Evolutionary conservation across 352 stramenopile species (phyloP).

Genomic region (Plasmopara viticola): DNA sequence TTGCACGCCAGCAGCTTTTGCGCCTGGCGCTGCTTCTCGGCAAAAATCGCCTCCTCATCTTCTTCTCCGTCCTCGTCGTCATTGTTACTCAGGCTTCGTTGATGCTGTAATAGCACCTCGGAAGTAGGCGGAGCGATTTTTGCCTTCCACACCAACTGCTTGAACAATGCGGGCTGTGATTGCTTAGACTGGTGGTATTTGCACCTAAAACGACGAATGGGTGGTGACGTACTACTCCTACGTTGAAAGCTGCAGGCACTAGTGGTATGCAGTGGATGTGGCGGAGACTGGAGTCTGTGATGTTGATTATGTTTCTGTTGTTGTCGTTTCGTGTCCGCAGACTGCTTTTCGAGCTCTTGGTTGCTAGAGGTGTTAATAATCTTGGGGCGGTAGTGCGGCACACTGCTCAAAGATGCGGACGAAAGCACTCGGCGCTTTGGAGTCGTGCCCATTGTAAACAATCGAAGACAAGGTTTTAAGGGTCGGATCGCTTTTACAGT

Average conservation of each 20-base stretch:
- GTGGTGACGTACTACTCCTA: constrained; percentile 9
- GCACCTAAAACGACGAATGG: not conserved
- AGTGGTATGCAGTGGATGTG: not conserved
- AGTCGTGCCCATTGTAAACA: constrained; percentile 41
- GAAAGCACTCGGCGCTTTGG: constrained; percentile 31
- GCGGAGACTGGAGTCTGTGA: not conserved
- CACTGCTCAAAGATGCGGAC: constrained; percentile 2
- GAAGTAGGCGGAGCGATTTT: constrained; percentile 27
- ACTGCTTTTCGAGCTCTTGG: constrained; percentile 24
- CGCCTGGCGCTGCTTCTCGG: constrained; percentile 28
- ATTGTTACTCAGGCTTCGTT: constrained; percentile 8
- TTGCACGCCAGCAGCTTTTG: constrained; percentile 37
- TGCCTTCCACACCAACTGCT: constrained; percentile 59
- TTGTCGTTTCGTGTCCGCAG: constrained; percentile 2
- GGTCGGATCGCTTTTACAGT: constrained; percentile 13
- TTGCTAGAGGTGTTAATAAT: constrained; percentile 22
- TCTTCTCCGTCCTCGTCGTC: constrained; percentile 18
- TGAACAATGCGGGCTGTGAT: constrained; percentile 28
- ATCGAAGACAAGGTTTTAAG: constrained; percentile 1
- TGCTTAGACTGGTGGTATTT: constrained; percentile 4
- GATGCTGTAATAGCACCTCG: not conserved
- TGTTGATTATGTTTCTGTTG: constrained; percentile 8
- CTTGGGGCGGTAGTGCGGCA: constrained; percentile 54
- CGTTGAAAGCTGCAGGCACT: not conserved
- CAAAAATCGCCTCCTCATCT: constrained; percentile 40